A percentile compares a stretch with the other conserved stretches of the same genome.
phyloP scores from a whole-genome alignment of 164 flowering plant species.

The Chimonanthus praecox region DNA sequence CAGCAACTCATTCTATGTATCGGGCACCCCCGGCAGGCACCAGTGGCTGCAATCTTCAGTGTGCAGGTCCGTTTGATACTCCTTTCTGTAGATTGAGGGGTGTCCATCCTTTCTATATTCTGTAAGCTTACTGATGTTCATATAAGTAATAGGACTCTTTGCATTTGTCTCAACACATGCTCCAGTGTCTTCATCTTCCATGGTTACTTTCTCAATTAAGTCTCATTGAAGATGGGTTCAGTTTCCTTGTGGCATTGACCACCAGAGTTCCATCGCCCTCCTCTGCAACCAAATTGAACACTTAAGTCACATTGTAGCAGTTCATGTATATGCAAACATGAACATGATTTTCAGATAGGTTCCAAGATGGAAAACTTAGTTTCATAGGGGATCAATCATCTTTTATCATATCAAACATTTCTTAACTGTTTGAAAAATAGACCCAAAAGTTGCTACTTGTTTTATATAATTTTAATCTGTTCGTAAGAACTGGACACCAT shows the following conservation, averaged over 20 bases:
- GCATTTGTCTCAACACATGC: constrained; percentile 43
- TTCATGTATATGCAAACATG: too few species aligned
- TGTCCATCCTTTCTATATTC: constrained; percentile 82
- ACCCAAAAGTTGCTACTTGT: too few species aligned
- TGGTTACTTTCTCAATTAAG: constrained; percentile 48
- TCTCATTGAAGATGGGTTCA: constrained; percentile 57
- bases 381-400: too few species aligned
- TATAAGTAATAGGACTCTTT: constrained; percentile 45
- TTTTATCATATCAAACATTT: too few species aligned
- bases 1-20: constrained; percentile 79
- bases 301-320: background rate
- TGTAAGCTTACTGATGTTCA: constrained; percentile 73
- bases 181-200: constrained; percentile 67
- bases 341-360: too few species aligned
- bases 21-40: constrained; percentile 93
- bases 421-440: too few species aligned
- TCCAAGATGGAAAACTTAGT: too few species aligned
- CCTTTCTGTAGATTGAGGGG: constrained; percentile 71
- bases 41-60: constrained; percentile 88
- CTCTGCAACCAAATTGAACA: constrained; percentile 41
- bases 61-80: constrained; percentile 36
- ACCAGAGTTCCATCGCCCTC: constrained; percentile 92
- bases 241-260: constrained; percentile 74
- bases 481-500: too few species aligned
- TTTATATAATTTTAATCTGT: too few species aligned